Conservation (phyloP, 371 early-diverging fungal genomes). For the Apophysomyces sp. region DNA sequence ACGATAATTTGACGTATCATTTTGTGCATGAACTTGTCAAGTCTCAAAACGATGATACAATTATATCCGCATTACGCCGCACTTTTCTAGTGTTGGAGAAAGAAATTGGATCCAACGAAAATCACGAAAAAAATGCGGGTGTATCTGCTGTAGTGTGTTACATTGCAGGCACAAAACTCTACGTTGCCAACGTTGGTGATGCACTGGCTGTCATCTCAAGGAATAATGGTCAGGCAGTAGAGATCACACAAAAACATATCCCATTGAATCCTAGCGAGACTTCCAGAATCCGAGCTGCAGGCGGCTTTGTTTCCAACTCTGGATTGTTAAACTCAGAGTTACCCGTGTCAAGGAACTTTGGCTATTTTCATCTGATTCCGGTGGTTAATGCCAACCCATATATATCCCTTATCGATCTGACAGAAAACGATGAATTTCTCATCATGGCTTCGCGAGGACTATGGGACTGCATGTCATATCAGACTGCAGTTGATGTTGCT, state of each 20-base stretch:
- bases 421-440: slow-evolving; percentile 87
- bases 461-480: slow-evolving; percentile 82
- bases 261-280: slow-evolving; percentile 71
- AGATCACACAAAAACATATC: slow-evolving; percentile 77
- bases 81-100: slow-evolving; percentile 77
- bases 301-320: slow-evolving; percentile 77
- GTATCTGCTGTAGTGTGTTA: slow-evolving; percentile 77
- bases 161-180: slow-evolving; percentile 73
- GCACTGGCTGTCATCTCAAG: slow-evolving; percentile 81
- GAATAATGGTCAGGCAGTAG: slow-evolving; percentile 66
- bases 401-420: slow-evolving; percentile 68
- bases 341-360: slow-evolving; percentile 81
- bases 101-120: slow-evolving; percentile 52
- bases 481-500: slow-evolving; percentile 84
- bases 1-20: slow-evolving; percentile 64
- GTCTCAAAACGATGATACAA: slow-evolving; percentile 50
- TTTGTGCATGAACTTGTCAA: slow-evolving; percentile 74
- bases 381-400: slow-evolving; percentile 86
- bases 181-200: slow-evolving; percentile 92
- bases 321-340: slow-evolving; percentile 72
- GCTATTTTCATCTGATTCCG: slow-evolving; percentile 79
- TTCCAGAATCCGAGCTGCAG: slow-evolving; percentile 71
- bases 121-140: slow-evolving; percentile 54
- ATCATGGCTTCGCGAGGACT: slow-evolving; percentile 82
- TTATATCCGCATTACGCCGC: slow-evolving; percentile 64